Evolutionary conservation across 2,329 filamentous ascomycete genomes (phyloP), one percentile per base, ranked within the genome.

Genomic region (Talaromyces sp.): DNA sequence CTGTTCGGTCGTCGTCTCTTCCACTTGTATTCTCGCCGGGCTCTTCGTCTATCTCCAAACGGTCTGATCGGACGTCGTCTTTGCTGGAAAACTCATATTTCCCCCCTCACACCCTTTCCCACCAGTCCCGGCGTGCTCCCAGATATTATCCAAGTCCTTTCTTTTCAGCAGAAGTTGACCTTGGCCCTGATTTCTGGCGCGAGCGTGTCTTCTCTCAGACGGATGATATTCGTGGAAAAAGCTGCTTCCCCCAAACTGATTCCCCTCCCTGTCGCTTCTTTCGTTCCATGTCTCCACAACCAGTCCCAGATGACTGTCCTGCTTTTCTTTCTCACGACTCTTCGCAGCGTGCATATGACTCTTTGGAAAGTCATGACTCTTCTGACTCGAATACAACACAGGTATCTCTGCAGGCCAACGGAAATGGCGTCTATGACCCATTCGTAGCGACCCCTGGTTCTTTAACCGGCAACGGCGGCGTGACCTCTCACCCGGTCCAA

Each of bases 381-480:
- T 57, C 70, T 73, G 59, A 70, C 54, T 17, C 39, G 6, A 57
- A 28, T 54, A 5, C 15, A 51, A 44, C 33, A 2, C 67, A 78
- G 74, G 66, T 70, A 36, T 64, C 72, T 58, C 65, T 78, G 13
- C 74, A 77, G 64, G 75, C 72, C 17, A 75, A 81, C 55, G 85
- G 84, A 65, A 85, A 82, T 55, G 71, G 80, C 13, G 70, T 75
- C 6, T 88, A 81, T 67, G 88, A 91, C 72, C 85, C 87, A 3
- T 92, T 90, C 69, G 80, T 83, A 60, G 84, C 89, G 73, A 74
- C 83, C 5, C 73, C 79, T 25, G 80, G 88, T 44, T 71, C 81
- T 67, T 64, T 86, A 82, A 70, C 79, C 73, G 63, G 77, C 83
- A 51, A 81, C 71, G 61, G 71, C 80, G 28, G 69, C 30, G 71